Evolutionary conservation across 306 rosid species (phyloP).

Genomic region (Begonia masoniana): DNA sequence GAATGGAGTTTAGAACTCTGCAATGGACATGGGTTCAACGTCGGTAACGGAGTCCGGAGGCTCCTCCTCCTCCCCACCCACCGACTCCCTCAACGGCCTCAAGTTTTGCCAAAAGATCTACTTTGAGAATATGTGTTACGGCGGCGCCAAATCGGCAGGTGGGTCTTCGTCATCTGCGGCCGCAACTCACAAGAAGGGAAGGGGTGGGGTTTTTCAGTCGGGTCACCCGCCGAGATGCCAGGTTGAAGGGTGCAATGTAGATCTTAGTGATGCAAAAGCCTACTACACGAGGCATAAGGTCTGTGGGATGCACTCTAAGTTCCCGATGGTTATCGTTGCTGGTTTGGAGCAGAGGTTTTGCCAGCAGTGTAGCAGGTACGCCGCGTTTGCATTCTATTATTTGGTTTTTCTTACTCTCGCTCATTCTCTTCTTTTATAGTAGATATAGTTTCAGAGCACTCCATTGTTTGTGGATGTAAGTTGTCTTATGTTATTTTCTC

Average conservation of each 20-base stretch:
- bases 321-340: slow-evolving; percentile 61
- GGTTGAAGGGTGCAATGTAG: slow-evolving; percentile 79
- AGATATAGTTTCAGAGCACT: too few relatives aligned
- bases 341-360: slow-evolving; percentile 87
- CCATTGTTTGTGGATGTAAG: too few relatives aligned
- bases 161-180: slow-evolving; percentile 26
- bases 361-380: slow-evolving; percentile 91
- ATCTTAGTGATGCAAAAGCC: slow-evolving; percentile 78
- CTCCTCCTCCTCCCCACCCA: slow-evolving; percentile 32
- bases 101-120: slow-evolving; percentile 68
- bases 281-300: slow-evolving; percentile 92
- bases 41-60: slow-evolving; percentile 39
- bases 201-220: slow-evolving; percentile 25
- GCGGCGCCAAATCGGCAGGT: slow-evolving; percentile 24
- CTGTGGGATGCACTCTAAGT: slow-evolving; percentile 74
- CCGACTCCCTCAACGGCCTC: slow-evolving; percentile 59
- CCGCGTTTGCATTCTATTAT: not conserved
- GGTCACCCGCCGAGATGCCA: slow-evolving; percentile 81
- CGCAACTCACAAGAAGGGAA: slow-evolving; percentile 32
- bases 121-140: slow-evolving; percentile 49
- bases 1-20: slow-evolving; percentile 25
- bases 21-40: slow-evolving; percentile 38
- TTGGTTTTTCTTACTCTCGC: too few relatives aligned
- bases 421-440: too few relatives aligned
- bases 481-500: too few relatives aligned